Base-by-base conservation (phyloP, 1,284 basidiomycete genomes). In the Austroboletus niveus region DNA sequence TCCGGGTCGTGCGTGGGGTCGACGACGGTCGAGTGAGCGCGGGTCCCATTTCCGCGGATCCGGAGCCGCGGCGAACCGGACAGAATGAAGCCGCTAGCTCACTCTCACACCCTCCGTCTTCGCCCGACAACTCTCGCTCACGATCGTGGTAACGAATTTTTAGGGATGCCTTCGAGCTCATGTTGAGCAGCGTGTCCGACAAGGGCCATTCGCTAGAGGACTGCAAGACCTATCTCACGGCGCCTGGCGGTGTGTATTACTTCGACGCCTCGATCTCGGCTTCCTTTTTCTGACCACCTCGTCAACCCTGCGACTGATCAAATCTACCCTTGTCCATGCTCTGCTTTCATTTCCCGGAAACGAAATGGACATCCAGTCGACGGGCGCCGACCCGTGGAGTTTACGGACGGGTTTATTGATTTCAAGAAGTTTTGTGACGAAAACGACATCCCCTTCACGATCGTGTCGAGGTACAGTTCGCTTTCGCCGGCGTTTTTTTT, bases 341-440 rank as follows among this genome's bases (percentile, higher is more conserved):
- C 11, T 34, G 29, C 31, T 7, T 53, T 54, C 29, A 12, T 34
- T 8, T 30, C 41, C n/a, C n/a, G 17, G 22, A 40, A 36, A 54
- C 38, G 35, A 32, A 54, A 32, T n/a, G 27, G 40, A 9, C 22
- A 14, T 7, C 3, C 35, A 11, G 15, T 14, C 35, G 55, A 58
- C 15, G 62, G 51, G 9, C 48, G 42, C 38, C 55, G 62, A 39
- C 55, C 63, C 89, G 92, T 96, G 69, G 78, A 79, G 49, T 81
- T 97, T 42, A 94, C 97, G 68, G 72, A 85, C 1, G 93, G 93
- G 15, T 98, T 98, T 77, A 86, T 85, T 62, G 79, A 84, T 9
- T 97, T 95, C 70, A 87, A 89, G 70, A 69, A 75, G 29, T 96
- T 87, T 82, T 92, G 89, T 72, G 87, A 87, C 64, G 72, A 70